Base-by-base conservation (phyloP, 2,329 filamentous ascomycete genomes). In the Phaeosphaeriaceae sp. region DNA sequence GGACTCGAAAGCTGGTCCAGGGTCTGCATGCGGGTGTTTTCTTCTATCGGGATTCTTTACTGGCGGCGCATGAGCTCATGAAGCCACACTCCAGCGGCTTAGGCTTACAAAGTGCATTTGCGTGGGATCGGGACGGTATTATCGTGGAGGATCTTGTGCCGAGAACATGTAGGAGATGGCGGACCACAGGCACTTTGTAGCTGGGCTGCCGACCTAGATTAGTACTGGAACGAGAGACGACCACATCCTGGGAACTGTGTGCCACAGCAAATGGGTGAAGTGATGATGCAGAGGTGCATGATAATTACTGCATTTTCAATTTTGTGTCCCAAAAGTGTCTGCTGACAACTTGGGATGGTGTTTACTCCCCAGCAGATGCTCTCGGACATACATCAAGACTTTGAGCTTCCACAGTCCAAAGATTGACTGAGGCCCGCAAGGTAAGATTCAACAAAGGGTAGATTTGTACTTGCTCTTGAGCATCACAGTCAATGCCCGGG, bases 21-120 rank as follows among this genome's bases (percentile, higher is more conserved):
- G 59, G 60, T 68, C 68, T 76, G 74, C 74, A 77, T 77, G 73
- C 69, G 66, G 74, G 72, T 74, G 74, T 76, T 73, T 66, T 70
- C 57, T 67, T 71, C 67, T 49, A 58, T 59, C 57, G 67, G 63
- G 64, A 62, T 68, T 58, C 61, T 72, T 69, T 62, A 60, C 60
- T 62, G 64, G 64, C 59, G 68, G 65, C 61, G 63, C 63, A 60
- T 67, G 53, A 57, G 60, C 56, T 44, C 53, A 58, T 50, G 61
- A 64, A 58, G 61, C 56, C 61, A 52, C 32, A 49, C 19, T 32
- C 30, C 15, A 35, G 49, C 40, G 54, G 28, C 46, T 56, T 35
- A 43, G 54, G 51, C 51, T 56, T 22, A 47, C 55, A 32, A 54
- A 55, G 50, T 56, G 55, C 54, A 52, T 54, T 24, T 44, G 50